These are phyloP conservation scores for Gossypium ekmanianum DNA, from an alignment of 345 rosid genomes.

Conservation along the genomic window DNA sequence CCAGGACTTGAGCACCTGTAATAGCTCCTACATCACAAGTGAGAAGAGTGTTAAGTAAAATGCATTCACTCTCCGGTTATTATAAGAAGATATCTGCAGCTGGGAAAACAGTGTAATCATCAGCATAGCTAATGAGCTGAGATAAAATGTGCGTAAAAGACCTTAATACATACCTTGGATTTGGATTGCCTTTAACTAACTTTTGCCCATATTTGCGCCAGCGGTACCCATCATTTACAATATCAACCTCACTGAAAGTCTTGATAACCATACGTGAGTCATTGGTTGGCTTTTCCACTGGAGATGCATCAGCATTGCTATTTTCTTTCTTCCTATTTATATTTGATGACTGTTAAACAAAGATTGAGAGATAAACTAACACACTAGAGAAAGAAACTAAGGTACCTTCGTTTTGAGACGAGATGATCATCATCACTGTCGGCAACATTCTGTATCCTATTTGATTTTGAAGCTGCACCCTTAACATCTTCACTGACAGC, in stretches of 20 bases:
- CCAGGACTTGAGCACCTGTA: slow-evolving; percentile 92
- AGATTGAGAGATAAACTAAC: slow-evolving; percentile 9
- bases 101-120: neutral
- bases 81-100: neutral
- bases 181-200: slow-evolving; percentile 87
- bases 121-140: neutral
- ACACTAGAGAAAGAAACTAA: slow-evolving; percentile 15
- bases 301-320: slow-evolving; percentile 31
- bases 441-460: slow-evolving; percentile 40
- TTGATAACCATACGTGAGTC: slow-evolving; percentile 60
- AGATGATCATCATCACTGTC: slow-evolving; percentile 45
- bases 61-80: neutral
- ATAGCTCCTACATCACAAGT: slow-evolving; percentile 67
- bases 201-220: slow-evolving; percentile 99
- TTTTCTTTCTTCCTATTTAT: slow-evolving; percentile 64
- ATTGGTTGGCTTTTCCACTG: slow-evolving; percentile 42
- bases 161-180: slow-evolving; percentile 63
- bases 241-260: slow-evolving; percentile 53
- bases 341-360: slow-evolving; percentile 15
- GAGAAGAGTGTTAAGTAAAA: neutral
- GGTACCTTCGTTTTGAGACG: slow-evolving; percentile 62
- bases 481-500: slow-evolving; percentile 39
- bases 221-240: slow-evolving; percentile 89
- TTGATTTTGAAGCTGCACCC: slow-evolving; percentile 36
- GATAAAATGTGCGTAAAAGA: neutral